A percentile compares a stretch with the other conserved stretches of the same genome.
Evolutionary conservation across 345 rosid genomes (phyloP).

Genomic region (Populus tremula): DNA sequence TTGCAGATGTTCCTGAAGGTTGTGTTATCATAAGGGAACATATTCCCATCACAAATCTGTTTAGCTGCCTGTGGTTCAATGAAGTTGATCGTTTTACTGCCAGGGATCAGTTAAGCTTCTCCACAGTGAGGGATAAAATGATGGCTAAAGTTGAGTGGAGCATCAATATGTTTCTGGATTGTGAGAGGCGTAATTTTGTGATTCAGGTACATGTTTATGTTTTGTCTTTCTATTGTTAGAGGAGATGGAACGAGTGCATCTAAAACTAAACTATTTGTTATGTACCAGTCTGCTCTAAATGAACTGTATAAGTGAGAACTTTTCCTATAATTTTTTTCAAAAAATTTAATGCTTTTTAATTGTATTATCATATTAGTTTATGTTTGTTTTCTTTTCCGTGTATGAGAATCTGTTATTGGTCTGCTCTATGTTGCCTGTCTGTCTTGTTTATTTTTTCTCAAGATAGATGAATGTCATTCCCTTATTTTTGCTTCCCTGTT

Average conservation of each 20-base stretch:
- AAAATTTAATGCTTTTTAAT: background rate
- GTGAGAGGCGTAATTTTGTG: slow-evolving; percentile 90
- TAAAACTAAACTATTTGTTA: background rate
- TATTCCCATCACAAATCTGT: slow-evolving; percentile 70
- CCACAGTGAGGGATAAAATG: slow-evolving; percentile 79
- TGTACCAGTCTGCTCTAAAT: background rate
- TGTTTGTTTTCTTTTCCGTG: background rate
- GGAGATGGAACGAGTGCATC: background rate
- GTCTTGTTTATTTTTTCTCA: background rate
- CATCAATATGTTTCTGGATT: slow-evolving; percentile 79
- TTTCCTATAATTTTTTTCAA: background rate
- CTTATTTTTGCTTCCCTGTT: background rate
- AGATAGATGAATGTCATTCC: background rate
- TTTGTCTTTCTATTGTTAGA: background rate
- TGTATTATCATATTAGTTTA: background rate
- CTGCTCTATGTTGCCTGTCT: background rate
- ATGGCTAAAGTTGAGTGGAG: slow-evolving; percentile 64
- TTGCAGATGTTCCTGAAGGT: slow-evolving; percentile 96
- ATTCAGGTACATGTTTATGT: slow-evolving; percentile 53
- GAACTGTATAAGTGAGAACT: background rate
- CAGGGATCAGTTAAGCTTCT: slow-evolving; percentile 87
- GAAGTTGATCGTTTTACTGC: slow-evolving; percentile 92
- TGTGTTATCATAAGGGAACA: slow-evolving; percentile 83
- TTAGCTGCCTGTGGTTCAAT: slow-evolving; percentile 89
- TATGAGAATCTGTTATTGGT: background rate